phyloP scores from a whole-genome alignment of 495 filamentous ascomycete species.

The Bathelium albidoporum region DNA sequence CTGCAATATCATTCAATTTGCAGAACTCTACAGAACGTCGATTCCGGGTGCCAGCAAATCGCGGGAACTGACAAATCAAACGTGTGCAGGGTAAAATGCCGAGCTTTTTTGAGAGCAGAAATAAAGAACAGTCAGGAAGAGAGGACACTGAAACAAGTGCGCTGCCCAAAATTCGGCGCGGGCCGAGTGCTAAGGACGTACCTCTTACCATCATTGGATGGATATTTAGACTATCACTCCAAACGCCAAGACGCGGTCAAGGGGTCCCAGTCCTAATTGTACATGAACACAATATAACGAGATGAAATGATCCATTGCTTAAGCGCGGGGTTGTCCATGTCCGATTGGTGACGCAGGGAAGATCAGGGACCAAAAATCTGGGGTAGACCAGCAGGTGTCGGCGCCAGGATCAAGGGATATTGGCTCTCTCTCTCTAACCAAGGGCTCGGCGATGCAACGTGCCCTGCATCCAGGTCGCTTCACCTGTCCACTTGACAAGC shows the following conservation, averaged over 20 bases:
- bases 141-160: background rate
- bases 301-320: background rate
- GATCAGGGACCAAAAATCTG: background rate
- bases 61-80: background rate
- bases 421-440: background rate
- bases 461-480: background rate
- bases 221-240: background rate
- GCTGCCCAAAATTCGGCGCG: slow-evolving; percentile 1
- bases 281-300: background rate
- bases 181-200: background rate
- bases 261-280: background rate
- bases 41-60: too few relatives aligned
- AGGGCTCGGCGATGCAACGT: background rate
- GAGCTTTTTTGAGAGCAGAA: background rate
- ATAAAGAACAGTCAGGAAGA: background rate
- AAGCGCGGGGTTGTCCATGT: background rate
- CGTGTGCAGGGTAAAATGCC: background rate
- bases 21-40: too few relatives aligned
- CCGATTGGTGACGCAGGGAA: background rate
- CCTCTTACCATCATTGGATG: background rate
- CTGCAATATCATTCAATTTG: too few relatives aligned
- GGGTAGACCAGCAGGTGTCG: background rate
- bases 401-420: too few relatives aligned
- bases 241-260: background rate
- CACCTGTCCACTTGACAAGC: background rate